These are phyloP conservation scores for Syzygium aromaticum DNA, from an alignment of 345 rosid genomes.

Conservation along the genomic window DNA sequence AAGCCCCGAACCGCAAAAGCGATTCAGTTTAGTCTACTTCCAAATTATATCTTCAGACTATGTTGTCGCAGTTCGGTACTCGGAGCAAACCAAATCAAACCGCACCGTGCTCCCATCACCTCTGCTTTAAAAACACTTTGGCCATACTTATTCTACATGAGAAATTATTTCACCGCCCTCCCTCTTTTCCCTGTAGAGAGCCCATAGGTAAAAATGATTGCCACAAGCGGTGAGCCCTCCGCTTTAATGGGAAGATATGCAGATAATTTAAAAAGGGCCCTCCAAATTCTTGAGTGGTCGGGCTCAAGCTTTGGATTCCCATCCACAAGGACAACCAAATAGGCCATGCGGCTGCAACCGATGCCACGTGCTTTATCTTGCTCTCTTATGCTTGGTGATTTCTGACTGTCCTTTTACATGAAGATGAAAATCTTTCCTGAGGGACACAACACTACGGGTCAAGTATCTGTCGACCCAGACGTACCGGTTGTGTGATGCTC, in stretches of 20 bases:
- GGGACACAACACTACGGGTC: neutral
- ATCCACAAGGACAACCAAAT: neutral
- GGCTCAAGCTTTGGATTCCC: neutral
- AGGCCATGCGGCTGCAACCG: neutral
- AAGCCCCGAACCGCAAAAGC: neutral
- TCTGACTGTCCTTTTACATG: neutral
- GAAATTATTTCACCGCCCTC: neutral
- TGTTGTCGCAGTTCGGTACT: neutral
- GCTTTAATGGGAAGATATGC: neutral
- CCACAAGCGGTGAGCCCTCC: neutral
- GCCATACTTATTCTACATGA: neutral
- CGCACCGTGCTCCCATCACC: neutral
- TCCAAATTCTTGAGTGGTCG: neutral
- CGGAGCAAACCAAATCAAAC: neutral
- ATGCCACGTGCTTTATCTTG: conserved; percentile 2
- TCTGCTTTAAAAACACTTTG: neutral
- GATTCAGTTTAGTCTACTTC: neutral
- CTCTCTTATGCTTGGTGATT: neutral
- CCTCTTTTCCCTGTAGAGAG: neutral
- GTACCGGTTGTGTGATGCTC: neutral
- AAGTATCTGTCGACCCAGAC: neutral
- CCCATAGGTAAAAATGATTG: neutral
- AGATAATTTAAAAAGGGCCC: neutral
- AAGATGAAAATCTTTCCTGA: neutral
- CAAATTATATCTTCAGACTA: neutral